Evolutionary conservation across 2,329 filamentous ascomycete genomes (phyloP).

Genomic region (Penicillium sp.): DNA sequence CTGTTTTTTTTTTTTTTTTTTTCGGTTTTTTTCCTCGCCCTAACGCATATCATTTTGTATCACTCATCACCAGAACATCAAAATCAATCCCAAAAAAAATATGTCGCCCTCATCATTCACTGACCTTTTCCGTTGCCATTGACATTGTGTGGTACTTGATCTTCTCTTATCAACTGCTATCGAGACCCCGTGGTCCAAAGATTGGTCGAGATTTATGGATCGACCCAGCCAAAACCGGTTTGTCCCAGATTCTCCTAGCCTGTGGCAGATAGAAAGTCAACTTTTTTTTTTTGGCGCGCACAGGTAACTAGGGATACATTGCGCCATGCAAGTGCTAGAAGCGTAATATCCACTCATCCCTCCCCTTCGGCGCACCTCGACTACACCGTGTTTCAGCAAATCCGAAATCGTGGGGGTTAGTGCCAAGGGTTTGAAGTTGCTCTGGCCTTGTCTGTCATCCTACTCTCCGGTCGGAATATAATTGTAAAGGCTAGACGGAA

Average conservation of each 20-base stretch:
- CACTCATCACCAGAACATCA: constrained; percentile 2
- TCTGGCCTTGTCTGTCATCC: not conserved
- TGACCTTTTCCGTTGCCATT: not conserved
- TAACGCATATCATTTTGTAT: constrained; percentile 20
- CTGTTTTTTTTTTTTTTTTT: constrained; percentile 20
- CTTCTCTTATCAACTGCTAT: constrained; percentile 2
- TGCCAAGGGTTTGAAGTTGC: not conserved
- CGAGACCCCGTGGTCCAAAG: not conserved
- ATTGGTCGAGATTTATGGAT: constrained; percentile 1
- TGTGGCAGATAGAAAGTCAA: not conserved
- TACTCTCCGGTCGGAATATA: not conserved
- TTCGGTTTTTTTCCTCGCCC: constrained; percentile 13
- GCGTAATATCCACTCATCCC: constrained; percentile 4
- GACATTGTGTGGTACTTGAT: not conserved
- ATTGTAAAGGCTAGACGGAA: not conserved
- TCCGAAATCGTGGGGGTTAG: not conserved
- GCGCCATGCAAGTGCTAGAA: constrained; percentile 11
- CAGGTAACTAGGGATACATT: constrained; percentile 11
- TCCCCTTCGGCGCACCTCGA: not conserved
- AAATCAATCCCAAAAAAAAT: not conserved
- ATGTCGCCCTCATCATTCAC: not conserved
- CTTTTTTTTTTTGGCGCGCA: not conserved
- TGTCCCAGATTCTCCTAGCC: not conserved
- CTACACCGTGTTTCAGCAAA: not conserved
- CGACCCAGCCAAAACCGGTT: constrained; percentile 4